phyloP scores from a whole-genome alignment of 1,284 basidiomycete species.

The Pseudozyma sp. region DNA sequence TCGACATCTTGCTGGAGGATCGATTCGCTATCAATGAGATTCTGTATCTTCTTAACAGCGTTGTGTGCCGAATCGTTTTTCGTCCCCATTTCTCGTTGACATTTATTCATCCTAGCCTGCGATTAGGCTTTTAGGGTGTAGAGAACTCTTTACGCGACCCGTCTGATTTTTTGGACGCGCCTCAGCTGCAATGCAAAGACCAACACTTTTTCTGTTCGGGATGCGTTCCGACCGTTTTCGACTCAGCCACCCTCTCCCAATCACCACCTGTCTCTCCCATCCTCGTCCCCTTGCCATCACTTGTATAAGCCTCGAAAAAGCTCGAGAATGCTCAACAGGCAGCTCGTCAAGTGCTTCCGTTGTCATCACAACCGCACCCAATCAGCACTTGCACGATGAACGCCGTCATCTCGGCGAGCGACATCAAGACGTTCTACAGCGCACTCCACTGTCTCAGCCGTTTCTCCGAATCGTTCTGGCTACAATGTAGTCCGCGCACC shows the following conservation, averaged over 20 bases:
- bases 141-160: constrained; percentile 8
- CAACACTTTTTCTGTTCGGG: constrained; percentile 19
- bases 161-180: not conserved
- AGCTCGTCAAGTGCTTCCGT: too few relatives aligned
- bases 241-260: constrained; percentile 19
- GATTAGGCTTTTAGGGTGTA: too few relatives aligned
- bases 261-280: not conserved
- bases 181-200: constrained; percentile 6
- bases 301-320: too few relatives aligned
- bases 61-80: too few relatives aligned
- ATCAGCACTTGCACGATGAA: constrained; percentile 25
- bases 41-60: too few relatives aligned
- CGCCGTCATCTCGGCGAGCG: constrained; percentile 42
- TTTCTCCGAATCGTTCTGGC: constrained; percentile 52
- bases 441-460: constrained; percentile 35
- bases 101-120: too few relatives aligned
- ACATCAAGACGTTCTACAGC: constrained; percentile 47
- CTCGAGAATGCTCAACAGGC: too few relatives aligned
- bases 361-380: not conserved
- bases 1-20: too few relatives aligned
- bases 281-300: too few relatives aligned
- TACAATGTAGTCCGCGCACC: constrained; percentile 23
- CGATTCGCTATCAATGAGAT: too few relatives aligned
- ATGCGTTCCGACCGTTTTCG: not conserved
- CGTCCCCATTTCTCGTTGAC: too few relatives aligned